phyloP scores from a whole-genome alignment of 768 basidiomycete genomes.

The Rhizopogon vesiculosus region DNA sequence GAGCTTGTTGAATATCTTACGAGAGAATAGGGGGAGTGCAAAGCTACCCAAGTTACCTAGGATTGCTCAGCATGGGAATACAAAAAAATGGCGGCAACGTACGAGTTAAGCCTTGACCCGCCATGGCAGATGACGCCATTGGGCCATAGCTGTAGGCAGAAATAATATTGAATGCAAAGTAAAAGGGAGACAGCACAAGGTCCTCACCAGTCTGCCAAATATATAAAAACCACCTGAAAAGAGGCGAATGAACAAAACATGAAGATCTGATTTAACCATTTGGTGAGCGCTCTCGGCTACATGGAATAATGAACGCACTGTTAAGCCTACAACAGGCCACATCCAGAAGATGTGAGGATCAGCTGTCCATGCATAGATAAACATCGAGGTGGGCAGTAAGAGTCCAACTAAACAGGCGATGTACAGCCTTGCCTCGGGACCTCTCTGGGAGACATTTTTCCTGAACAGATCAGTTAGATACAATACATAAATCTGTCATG shows the following conservation, averaged over 20 bases:
- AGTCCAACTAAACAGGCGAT: conserved; percentile 48
- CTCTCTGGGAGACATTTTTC: conserved; percentile 24
- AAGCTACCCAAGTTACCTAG: conserved; percentile 45
- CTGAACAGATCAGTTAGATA: conserved; percentile 22
- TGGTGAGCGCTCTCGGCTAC: neutral
- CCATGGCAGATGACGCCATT: conserved; percentile 63
- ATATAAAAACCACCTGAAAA: conserved; percentile 52
- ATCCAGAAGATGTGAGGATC: conserved; percentile 55
- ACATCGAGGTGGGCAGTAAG: conserved; percentile 52
- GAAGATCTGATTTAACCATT: conserved; percentile 31
- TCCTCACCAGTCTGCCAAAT: conserved; percentile 54
- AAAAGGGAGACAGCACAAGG: neutral
- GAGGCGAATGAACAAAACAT: conserved; percentile 48
- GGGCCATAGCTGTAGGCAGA: conserved; percentile 38
- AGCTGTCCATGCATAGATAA: conserved; percentile 70
- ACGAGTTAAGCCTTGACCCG: conserved; percentile 58
- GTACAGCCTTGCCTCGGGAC: conserved; percentile 57
- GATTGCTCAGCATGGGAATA: neutral
- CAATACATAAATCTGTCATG: conserved; percentile 3
- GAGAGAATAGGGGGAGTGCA: conserved; percentile 58
- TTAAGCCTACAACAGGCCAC: conserved; percentile 20
- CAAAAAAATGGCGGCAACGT: conserved; percentile 13
- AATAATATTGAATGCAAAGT: neutral
- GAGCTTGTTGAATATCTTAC: conserved; percentile 51
- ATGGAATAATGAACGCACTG: neutral